Percentiles rank a stretch among this genome's conserved stretches.
Conservation (phyloP, 2,329 filamentous ascomycete genomes). For the Hawksworthiomyces lignivorus region DNA sequence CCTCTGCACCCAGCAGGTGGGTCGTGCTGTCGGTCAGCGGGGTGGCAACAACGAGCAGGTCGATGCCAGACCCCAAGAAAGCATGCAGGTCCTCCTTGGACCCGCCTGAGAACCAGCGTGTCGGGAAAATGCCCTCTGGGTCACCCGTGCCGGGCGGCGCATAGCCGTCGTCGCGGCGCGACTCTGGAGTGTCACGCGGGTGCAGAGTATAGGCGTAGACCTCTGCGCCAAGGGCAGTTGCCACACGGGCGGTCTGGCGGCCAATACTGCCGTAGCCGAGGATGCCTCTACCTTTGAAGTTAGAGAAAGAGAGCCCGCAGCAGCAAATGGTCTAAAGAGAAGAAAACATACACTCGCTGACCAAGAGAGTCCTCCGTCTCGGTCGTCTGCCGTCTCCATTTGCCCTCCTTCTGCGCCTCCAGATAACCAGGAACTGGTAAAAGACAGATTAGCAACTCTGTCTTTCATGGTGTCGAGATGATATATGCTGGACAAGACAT, state of each 20-base stretch:
- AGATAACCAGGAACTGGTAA: constrained; percentile 37
- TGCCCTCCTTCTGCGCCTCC: constrained; percentile 33
- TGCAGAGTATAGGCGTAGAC: constrained; percentile 62
- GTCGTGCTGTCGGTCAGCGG: constrained; percentile 42
- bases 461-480: too few relatives aligned
- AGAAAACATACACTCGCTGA: constrained; percentile 39
- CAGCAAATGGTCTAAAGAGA: neutral
- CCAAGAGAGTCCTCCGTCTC: constrained; percentile 35
- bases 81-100: constrained; percentile 36
- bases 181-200: constrained; percentile 41
- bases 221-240: constrained; percentile 54
- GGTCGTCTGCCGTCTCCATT: constrained; percentile 31
- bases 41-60: constrained; percentile 44
- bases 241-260: constrained; percentile 38
- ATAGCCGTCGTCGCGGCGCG: constrained; percentile 48
- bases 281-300: constrained; percentile 32
- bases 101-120: constrained; percentile 37
- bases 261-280: constrained; percentile 41
- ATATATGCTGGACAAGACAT: constrained; percentile 16
- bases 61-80: constrained; percentile 43
- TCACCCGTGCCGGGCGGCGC: constrained; percentile 56
- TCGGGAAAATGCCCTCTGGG: constrained; percentile 31
- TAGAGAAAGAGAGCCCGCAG: neutral
- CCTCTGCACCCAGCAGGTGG: constrained; percentile 41
- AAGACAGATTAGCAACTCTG: too few relatives aligned